Conservation (phyloP, 2,329 filamentous ascomycete genomes). For the Colletotrichum brevisporum region DNA sequence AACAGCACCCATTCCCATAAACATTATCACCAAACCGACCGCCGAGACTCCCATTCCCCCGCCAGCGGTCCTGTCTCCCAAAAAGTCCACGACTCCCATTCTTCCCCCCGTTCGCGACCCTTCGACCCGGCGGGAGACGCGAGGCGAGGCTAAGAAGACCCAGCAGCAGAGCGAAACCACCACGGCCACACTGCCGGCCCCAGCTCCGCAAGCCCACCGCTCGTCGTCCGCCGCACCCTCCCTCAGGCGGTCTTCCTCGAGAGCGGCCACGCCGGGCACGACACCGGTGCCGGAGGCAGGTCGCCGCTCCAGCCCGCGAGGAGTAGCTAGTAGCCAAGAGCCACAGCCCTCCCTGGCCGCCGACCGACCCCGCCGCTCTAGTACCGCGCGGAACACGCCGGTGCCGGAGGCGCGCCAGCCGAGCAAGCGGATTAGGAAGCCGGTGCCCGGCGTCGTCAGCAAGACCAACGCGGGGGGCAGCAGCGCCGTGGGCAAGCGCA, state of each 20-base stretch:
- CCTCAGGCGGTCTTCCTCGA: conserved; percentile 50
- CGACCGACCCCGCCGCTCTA: conserved; percentile 69
- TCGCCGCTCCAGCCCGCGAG: conserved; percentile 66
- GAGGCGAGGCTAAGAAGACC: conserved; percentile 59
- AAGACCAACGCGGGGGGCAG: conserved; percentile 72
- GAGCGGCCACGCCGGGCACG: conserved; percentile 53
- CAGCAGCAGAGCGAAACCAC: conserved; percentile 47
- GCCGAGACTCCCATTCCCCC: conserved; percentile 60
- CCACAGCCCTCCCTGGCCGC: conserved; percentile 63
- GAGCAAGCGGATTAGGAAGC: conserved; percentile 75
- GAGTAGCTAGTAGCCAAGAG: conserved; percentile 67
- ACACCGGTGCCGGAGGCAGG: conserved; percentile 56
- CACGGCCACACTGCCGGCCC: conserved; percentile 24
- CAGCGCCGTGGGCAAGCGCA: conserved; percentile 79
- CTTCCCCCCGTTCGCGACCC: conserved; percentile 52
- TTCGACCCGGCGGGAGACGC: conserved; percentile 59
- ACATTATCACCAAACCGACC: conserved; percentile 51
- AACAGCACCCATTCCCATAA: conserved; percentile 53
- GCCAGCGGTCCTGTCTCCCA: conserved; percentile 51
- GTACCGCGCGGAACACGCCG: conserved; percentile 71
- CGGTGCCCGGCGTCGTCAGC: conserved; percentile 80
- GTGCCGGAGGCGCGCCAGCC: conserved; percentile 60
- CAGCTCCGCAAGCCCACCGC: conserved; percentile 40
- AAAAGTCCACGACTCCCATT: conserved; percentile 51
- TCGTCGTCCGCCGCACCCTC: conserved; percentile 44